Base-by-base conservation (phyloP, 2,329 filamentous ascomycete genomes). In the Fusarium sublunatum region DNA sequence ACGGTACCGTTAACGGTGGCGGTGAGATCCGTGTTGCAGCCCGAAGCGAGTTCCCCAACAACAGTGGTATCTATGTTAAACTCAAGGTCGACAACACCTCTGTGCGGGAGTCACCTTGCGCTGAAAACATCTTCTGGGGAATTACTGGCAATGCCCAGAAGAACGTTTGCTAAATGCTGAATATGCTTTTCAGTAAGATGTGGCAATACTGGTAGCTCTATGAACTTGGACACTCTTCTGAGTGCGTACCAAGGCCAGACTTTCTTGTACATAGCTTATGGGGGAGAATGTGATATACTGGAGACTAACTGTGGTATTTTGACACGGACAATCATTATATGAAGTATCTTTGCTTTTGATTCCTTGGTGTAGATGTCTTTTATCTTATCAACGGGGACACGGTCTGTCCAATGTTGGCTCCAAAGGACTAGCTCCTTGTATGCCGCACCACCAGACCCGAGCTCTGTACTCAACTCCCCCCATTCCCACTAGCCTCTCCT, bases 1-100 rank as follows among this genome's bases (percentile, higher is more conserved):
- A 79, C 15, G 84, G 84, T 1, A 82, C 76, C 3, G 80, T 87
- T 24, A 80, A 78, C 25, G 81, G 83, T 2, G 84, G 84, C 1
- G 84, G 84, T 0, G 83, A 86, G 70, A 83, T 86, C 7, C 77
- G 84, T 4, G 62, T 86, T 11, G 72, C 83, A 2, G 83, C 84
- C 2, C 76, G 84, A 12, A 67, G 71, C 22, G 84, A 87, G 73
- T 87, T 87, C 58, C 75, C 81, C 10, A 84, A 83, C 64, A 86
- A 77, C 29, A 73, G 74, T 3, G 84, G 86, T 44, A 78, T 86
- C 41, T 81, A 72, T 9, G 77, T 87, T 60, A 81, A 78, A 2
- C 66, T 83, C 13, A 75, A 72, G 26, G 83, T 86, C 3, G 78
- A 86, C 67, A 73, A 74, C 32, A 86, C 76, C 34, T 73, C 79